Percentiles rank a stretch among this genome's conserved stretches.
Conservation (phyloP, 441 rosid genomes). For the Eruca vesicaria region DNA sequence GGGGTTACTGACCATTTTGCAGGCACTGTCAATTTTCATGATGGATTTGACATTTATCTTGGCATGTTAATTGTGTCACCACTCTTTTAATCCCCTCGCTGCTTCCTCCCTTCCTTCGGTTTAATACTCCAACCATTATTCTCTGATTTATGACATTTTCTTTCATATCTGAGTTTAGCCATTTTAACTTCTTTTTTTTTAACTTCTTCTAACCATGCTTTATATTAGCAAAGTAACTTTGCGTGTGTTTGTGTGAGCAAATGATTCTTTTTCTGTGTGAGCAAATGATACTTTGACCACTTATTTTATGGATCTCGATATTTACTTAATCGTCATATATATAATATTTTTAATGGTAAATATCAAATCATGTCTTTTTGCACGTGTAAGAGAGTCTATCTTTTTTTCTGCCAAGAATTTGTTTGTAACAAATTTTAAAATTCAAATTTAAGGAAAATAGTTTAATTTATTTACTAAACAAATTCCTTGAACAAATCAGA, state of each 20-base stretch:
- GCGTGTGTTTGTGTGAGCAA: background rate
- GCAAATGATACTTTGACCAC: background rate
- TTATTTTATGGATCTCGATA: background rate
- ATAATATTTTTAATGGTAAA: background rate
- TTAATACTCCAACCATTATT: background rate
- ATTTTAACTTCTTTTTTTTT: background rate
- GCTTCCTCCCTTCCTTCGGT: constrained; percentile 9
- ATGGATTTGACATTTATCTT: constrained; percentile 39
- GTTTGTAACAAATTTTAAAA: background rate
- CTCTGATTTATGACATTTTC: background rate
- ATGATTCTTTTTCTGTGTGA: background rate
- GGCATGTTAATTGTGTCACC: constrained; percentile 20
- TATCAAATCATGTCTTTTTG: background rate
- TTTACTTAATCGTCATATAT: background rate
- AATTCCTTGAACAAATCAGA: background rate
- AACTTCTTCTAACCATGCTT: background rate
- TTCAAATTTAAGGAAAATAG: background rate
- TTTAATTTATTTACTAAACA: background rate
- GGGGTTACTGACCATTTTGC: constrained; percentile 28
- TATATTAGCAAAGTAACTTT: background rate
- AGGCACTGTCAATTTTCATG: constrained; percentile 32
- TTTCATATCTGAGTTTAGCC: background rate
- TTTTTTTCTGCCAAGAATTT: background rate
- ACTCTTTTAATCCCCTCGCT: background rate
- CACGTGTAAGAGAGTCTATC: background rate